Evolutionary conservation across 2,329 filamentous ascomycete genomes (phyloP), one percentile per base, ranked within the genome.

Genomic region (Aureobasidium uvarum): DNA sequence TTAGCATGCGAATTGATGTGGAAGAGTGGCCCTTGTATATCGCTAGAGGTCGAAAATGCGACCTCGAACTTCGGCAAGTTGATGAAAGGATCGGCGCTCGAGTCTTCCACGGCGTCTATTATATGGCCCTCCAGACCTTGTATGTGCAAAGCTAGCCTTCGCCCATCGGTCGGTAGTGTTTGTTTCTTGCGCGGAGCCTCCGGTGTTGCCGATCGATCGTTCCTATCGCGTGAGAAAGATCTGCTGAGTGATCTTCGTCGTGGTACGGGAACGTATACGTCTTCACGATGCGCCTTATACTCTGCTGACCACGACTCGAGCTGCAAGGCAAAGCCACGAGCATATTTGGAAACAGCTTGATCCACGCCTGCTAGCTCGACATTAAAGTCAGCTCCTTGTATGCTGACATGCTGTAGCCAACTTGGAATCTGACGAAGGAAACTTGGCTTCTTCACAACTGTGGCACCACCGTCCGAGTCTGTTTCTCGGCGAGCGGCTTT

Each of bases 281-380:
- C 80, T 69, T 89, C 89, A 31, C 75, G 71, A 70, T 95, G 90
- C 3, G 91, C 90, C 69, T 89, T 89, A 76, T 99, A 99, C 71
- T 98, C 92, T 3, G 90, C 87, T 0, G 89, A 91, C 86, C 93
- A 95, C 0, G 88, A 90, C 69, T 96, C 91, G 51, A 98, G 81
- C 72, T 97, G 93, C 18, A 99, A 74, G 0, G 91, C 92, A 46
- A 96, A 83, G 20, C 95, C 95, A 25, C 92, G 86, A 16, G 89
- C 89, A 65, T 94, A 86, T 51, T 88, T 85, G 0, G 93, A 96
- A 39, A 98, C 91, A 23, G 88, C 86, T 55, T 88, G 83, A 73
- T 99, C 96, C 25, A 95, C 82, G 2, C 95, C 95, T 20, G 95
- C 95, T 62, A 98, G 85, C 75, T 99, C 94, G 59, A 96, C 81